Evolutionary conservation across 2,329 filamentous ascomycete species (phyloP), one percentile per base, ranked within the genome.

Genomic region (Cytospora schulzeri): DNA sequence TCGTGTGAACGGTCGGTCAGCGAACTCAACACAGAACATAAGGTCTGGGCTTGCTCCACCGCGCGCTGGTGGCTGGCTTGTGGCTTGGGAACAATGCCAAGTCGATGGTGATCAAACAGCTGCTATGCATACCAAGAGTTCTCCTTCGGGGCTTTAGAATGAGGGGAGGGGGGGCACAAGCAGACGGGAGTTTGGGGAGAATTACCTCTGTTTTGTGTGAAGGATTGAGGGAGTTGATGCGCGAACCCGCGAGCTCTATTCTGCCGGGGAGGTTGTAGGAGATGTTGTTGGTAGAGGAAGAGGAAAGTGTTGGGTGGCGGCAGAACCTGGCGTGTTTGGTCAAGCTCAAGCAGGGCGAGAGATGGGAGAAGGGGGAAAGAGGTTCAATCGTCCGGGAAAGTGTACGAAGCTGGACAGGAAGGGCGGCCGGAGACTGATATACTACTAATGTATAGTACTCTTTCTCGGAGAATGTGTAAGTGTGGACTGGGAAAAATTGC

Each of bases 351-450:
- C 60, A 56, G 60, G 31, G 45, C 33, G 22, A 55, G 35, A 53
- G 35, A 55, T 24, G 28, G 26, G n/a, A 28, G 51, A 19, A 38
- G 29, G n/a, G n/a, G 50, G 38, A 26, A 56, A 56, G 55, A 56
- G 60, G 60, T 56, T 62, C 60, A 62, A 56, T 45, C 29, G 35
- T 38, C 19, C 60, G 55, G 50, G 41, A 15, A 41, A 28, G 53
- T 51, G 41, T n/a, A 28, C 60, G 60, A 12, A 62, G 60, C 3
- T 28, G 41, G 52, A 8, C 52, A 56, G 28, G 19, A 62, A 50
- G 60, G 59, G 60, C 28, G 55, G 38, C 17, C 28, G 48, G 22
- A 33, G 52, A 56, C 45, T 62, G 60, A 56, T 62, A 62, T 62
- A 62, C 38, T 52, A 28, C 22, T 51, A 24, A 28, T 8, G 22